A percentile compares a stretch with the other conserved stretches of the same genome.
Evolutionary conservation across 2,329 filamentous ascomycete genomes (phyloP).

Genomic region (Ceratocystis colombiana): DNA sequence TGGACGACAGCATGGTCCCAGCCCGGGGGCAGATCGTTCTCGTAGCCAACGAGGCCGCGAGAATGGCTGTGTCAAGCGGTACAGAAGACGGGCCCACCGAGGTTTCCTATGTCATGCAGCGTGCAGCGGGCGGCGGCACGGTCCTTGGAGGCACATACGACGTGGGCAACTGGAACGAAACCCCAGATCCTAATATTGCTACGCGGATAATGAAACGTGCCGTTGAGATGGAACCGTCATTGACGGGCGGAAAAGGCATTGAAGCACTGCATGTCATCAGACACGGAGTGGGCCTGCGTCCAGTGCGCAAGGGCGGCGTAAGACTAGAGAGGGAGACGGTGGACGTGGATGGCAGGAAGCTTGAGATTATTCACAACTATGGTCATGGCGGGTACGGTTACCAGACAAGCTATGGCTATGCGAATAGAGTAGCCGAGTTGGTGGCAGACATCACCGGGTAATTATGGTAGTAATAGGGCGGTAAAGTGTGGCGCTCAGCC

Average conservation of each 20-base stretch:
- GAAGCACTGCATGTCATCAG: conserved; percentile 64
- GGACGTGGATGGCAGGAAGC: conserved; percentile 43
- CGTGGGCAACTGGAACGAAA: conserved; percentile 66
- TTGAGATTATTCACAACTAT: conserved; percentile 73
- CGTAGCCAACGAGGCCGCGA: conserved; percentile 64
- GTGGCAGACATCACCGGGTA: conserved; percentile 47
- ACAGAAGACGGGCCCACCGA: conserved; percentile 66
- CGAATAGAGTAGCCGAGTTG: conserved; percentile 54
- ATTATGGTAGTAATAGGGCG: not conserved
- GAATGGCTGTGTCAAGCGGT: conserved; percentile 61
- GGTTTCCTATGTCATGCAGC: conserved; percentile 69
- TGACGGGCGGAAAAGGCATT: conserved; percentile 57
- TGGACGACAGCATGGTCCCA: conserved; percentile 62
- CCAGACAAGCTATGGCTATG: conserved; percentile 59
- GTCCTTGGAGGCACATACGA: conserved; percentile 80
- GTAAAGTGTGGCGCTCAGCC: not conserved
- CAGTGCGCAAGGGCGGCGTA: conserved; percentile 61
- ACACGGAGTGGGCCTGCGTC: conserved; percentile 73
- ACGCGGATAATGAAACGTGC: conserved; percentile 74
- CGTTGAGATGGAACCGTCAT: conserved; percentile 52
- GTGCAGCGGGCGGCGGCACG: conserved; percentile 70
- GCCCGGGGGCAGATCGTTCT: conserved; percentile 74
- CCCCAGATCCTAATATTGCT: conserved; percentile 70
- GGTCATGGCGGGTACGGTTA: conserved; percentile 73
- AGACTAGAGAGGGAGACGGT: conserved; percentile 58